These are phyloP conservation scores for Kwoniella heveanensis DNA, from an alignment of 768 basidiomycete species.

Conservation along the genomic window DNA sequence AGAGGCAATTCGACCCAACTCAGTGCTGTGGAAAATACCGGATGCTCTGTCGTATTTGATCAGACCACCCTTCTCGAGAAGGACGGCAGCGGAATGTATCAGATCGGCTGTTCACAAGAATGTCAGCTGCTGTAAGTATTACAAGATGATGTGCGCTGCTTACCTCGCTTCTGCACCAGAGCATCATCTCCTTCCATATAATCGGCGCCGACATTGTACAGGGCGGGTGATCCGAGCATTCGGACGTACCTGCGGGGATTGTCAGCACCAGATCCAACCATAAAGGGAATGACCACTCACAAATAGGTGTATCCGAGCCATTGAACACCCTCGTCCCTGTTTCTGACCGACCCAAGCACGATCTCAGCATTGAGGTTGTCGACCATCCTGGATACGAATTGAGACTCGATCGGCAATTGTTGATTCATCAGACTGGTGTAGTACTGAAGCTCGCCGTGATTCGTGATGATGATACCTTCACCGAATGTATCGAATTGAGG, in stretches of 20 bases:
- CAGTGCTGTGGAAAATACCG: conserved; percentile 88
- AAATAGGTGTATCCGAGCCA: conserved; percentile 95
- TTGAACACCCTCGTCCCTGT: conserved; percentile 94
- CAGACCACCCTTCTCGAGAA: conserved; percentile 90
- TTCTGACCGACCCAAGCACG: conserved; percentile 89
- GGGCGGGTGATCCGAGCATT: conserved; percentile 82
- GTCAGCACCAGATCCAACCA: not conserved
- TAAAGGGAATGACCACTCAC: conserved; percentile 59
- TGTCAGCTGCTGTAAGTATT: conserved; percentile 10
- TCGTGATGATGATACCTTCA: conserved; percentile 98
- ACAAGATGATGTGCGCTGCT: conserved; percentile 47
- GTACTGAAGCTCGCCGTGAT: conserved; percentile 94
- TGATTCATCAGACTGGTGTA: conserved; percentile 94
- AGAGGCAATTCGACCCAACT: conserved; percentile 89
- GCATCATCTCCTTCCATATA: conserved; percentile 83
- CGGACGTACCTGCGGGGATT: conserved; percentile 73
- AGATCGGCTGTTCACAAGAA: conserved; percentile 64
- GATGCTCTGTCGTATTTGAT: conserved; percentile 88
- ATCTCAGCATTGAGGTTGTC: conserved; percentile 98
- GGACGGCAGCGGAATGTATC: conserved; percentile 84
- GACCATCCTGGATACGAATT: conserved; percentile 86
- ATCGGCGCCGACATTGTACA: conserved; percentile 86
- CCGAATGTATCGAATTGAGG: conserved; percentile 97
- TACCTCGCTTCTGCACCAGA: conserved; percentile 82
- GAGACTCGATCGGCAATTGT: conserved; percentile 95